Percentiles rank a stretch among this genome's conserved stretches.
These are phyloP conservation scores for Aspergillus pseudotamarii DNA, from an alignment of 2,329 filamentous ascomycete species.

Conservation along the genomic window DNA sequence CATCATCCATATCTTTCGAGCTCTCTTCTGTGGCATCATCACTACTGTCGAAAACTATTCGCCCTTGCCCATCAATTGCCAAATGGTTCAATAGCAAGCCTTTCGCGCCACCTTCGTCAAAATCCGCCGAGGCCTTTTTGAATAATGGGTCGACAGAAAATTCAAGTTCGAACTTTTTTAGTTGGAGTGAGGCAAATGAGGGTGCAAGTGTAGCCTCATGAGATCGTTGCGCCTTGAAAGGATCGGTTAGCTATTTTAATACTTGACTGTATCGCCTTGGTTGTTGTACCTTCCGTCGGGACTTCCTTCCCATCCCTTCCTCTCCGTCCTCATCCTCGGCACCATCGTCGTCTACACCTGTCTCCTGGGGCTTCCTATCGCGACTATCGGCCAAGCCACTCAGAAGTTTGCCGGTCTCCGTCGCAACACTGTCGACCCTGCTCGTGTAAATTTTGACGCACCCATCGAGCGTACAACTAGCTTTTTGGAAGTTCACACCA, in stretches of 20 bases:
- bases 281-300: conserved; percentile 69
- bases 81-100: conserved; percentile 92
- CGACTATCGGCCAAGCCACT: conserved; percentile 82
- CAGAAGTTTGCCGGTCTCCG: conserved; percentile 91
- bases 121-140: conserved; percentile 97
- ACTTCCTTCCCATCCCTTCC: conserved; percentile 53
- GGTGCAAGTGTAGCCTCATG: conserved; percentile 92
- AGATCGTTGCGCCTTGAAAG: conserved; percentile 60
- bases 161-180: conserved; percentile 97
- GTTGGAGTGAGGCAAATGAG: conserved; percentile 81
- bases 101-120: conserved; percentile 96
- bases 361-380: conserved; percentile 69
- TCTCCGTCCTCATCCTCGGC: conserved; percentile 60
- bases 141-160: conserved; percentile 97
- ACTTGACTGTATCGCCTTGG: background rate
- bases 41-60: conserved; percentile 98
- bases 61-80: conserved; percentile 87
- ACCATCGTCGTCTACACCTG: conserved; percentile 63
- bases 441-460: conserved; percentile 99
- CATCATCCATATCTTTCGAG: conserved; percentile 39
- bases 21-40: conserved; percentile 70
- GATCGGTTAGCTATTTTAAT: conserved; percentile 26
- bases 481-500: conserved; percentile 97
- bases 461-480: conserved; percentile 93
- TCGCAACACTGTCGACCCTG: conserved; percentile 95